phyloP scores from a whole-genome alignment of 257 asterid genomes.

The Forsythia viridissima region DNA sequence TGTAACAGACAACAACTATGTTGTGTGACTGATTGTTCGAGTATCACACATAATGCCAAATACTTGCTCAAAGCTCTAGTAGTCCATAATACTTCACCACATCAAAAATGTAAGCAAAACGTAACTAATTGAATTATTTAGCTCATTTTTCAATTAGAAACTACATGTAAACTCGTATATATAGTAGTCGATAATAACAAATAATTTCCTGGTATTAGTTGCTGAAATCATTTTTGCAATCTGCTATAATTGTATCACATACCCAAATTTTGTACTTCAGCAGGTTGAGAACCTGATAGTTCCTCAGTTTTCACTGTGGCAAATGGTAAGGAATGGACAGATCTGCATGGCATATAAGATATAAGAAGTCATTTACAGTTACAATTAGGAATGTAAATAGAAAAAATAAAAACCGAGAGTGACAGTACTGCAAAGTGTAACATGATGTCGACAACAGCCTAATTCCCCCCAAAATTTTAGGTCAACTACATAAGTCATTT shows the following conservation, averaged over 20 bases:
- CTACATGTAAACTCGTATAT: neutral
- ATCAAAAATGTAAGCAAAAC: neutral
- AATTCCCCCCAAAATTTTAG: neutral
- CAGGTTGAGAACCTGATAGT: conserved; percentile 81
- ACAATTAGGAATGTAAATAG: neutral
- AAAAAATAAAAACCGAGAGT: neutral
- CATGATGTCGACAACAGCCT: neutral
- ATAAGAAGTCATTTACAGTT: neutral
- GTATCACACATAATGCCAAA: neutral
- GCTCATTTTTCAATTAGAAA: neutral
- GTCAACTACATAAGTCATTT: neutral
- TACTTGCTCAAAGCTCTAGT: neutral
- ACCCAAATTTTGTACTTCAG: conserved; percentile 92
- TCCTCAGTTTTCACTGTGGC: conserved; percentile 74
- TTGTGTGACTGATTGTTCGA: neutral
- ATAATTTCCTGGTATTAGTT: neutral
- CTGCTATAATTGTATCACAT: conserved; percentile 20
- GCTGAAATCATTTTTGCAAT: neutral
- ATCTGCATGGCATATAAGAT: conserved; percentile 43
- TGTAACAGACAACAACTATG: conserved; percentile 29
- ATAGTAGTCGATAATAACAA: neutral
- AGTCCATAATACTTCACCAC: neutral
- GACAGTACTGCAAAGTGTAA: neutral
- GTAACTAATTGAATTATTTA: neutral
- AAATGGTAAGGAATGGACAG: conserved; percentile 60